These are phyloP conservation scores for Boletus coccyginus DNA, from an alignment of 768 basidiomycete genomes.

Conservation along the genomic window DNA sequence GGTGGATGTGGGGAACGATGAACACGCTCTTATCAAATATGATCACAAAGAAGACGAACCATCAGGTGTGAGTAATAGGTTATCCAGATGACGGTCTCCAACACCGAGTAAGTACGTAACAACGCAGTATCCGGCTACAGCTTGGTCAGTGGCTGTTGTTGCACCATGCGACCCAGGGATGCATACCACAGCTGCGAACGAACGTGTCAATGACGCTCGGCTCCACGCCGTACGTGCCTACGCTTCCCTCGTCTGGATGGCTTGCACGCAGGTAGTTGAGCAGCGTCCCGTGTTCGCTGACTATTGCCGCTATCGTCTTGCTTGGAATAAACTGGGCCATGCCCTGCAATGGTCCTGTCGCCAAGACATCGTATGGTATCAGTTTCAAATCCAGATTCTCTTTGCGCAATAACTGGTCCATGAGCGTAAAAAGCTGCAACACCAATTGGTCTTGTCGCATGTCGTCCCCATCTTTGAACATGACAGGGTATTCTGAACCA, in stretches of 20 bases:
- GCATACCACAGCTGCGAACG: slow-evolving; percentile 88
- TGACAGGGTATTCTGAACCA: slow-evolving; percentile 86
- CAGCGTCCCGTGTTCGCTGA: slow-evolving; percentile 85
- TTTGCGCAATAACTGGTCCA: slow-evolving; percentile 90
- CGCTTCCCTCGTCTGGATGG: slow-evolving; percentile 91
- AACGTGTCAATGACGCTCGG: slow-evolving; percentile 94
- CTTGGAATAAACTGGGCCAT: slow-evolving; percentile 97
- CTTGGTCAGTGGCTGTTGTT: slow-evolving; percentile 12
- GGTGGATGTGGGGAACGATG: background rate
- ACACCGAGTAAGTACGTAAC: slow-evolving; percentile 96
- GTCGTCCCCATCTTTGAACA: slow-evolving; percentile 99
- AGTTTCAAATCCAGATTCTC: slow-evolving; percentile 94
- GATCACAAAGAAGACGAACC: slow-evolving; percentile 43
- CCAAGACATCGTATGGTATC: slow-evolving; percentile 89
- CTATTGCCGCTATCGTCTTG: slow-evolving; percentile 93
- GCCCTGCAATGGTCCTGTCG: slow-evolving; percentile 88
- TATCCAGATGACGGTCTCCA: slow-evolving; percentile 96
- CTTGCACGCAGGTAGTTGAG: slow-evolving; percentile 84
- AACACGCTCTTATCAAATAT: background rate
- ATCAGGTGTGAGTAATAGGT: slow-evolving; percentile 88
- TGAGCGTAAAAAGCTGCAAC: slow-evolving; percentile 96
- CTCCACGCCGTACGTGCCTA: slow-evolving; percentile 94
- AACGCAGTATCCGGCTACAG: slow-evolving; percentile 92
- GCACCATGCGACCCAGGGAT: slow-evolving; percentile 28
- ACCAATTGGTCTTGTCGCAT: slow-evolving; percentile 98